These are phyloP conservation scores for Hypoxylon fuscum DNA, from an alignment of 495 filamentous ascomycete species.

Conservation along the genomic window DNA sequence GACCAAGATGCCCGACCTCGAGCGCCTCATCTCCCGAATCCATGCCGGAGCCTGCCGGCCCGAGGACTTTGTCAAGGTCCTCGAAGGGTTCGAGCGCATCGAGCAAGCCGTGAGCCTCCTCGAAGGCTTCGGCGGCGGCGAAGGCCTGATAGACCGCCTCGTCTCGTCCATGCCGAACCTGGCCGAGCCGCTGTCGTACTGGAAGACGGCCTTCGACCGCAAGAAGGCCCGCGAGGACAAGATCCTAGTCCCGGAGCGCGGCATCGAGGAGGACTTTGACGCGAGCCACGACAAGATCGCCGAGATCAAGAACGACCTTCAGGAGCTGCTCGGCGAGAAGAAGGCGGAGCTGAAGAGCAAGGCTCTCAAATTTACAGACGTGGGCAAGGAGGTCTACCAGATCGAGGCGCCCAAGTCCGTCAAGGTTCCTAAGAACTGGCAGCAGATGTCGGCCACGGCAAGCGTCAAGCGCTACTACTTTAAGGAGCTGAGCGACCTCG, in stretches of 20 bases:
- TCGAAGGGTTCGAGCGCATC: slow-evolving; percentile 98
- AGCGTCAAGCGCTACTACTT: slow-evolving; percentile 96
- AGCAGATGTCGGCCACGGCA: slow-evolving; percentile 93
- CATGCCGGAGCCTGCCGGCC: slow-evolving; percentile 89
- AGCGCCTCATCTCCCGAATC: slow-evolving; percentile 91
- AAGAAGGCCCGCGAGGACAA: slow-evolving; percentile 76
- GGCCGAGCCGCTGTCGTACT: slow-evolving; percentile 73
- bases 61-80: slow-evolving; percentile 90
- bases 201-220: slow-evolving; percentile 94
- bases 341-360: slow-evolving; percentile 70
- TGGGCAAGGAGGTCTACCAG: slow-evolving; percentile 97
- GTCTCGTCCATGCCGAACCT: slow-evolving; percentile 87
- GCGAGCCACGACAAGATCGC: slow-evolving; percentile 80
- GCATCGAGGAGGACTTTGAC: slow-evolving; percentile 94
- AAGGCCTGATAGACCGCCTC: slow-evolving; percentile 85
- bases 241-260: slow-evolving; percentile 81
- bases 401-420: slow-evolving; percentile 88
- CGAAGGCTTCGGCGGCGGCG: slow-evolving; percentile 70
- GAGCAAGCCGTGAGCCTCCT: slow-evolving; percentile 88
- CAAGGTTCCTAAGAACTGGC: slow-evolving; percentile 89
- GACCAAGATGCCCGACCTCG: slow-evolving; percentile 91
- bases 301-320: slow-evolving; percentile 73
- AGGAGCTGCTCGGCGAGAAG: slow-evolving; percentile 73
- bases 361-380: slow-evolving; percentile 84
- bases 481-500: slow-evolving; percentile 78